These are phyloP conservation scores for Geosmithia flava DNA, from an alignment of 2,329 filamentous ascomycete species.

Conservation along the genomic window DNA sequence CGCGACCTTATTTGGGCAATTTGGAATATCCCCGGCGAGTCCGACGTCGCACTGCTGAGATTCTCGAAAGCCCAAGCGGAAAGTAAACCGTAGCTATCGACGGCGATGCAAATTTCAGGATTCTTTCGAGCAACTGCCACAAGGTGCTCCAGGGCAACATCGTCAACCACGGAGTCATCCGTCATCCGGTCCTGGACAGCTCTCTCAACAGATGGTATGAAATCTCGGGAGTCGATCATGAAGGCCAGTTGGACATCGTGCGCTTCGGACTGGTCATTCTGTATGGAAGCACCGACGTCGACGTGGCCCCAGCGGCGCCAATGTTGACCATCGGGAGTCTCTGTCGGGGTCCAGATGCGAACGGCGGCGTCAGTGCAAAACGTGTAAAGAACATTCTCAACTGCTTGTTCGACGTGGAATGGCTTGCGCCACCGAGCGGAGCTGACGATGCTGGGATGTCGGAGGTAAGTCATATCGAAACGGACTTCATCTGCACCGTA, in stretches of 20 bases:
- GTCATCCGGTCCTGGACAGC: conserved; percentile 51
- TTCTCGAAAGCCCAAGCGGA: conserved; percentile 89
- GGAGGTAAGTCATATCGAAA: conserved; percentile 83
- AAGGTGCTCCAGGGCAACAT: conserved; percentile 69
- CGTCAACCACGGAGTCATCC: conserved; percentile 45
- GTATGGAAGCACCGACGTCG: conserved; percentile 61
- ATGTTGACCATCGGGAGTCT: conserved; percentile 57
- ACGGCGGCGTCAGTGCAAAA: conserved; percentile 71
- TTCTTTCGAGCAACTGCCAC: conserved; percentile 75
- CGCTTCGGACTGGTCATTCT: conserved; percentile 17
- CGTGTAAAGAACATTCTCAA: conserved; percentile 84
- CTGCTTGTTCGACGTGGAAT: conserved; percentile 61
- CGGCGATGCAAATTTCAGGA: conserved; percentile 76
- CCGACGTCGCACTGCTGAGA: conserved; percentile 57
- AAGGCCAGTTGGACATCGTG: conserved; percentile 39
- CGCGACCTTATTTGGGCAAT: conserved; percentile 62
- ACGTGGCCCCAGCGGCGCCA: conserved; percentile 73
- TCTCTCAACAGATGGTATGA: conserved; percentile 64
- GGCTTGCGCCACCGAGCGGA: conserved; percentile 77
- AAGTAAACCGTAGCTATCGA: conserved; percentile 78
- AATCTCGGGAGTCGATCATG: conserved; percentile 71
- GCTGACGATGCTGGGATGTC: conserved; percentile 73
- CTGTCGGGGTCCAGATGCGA: conserved; percentile 71
- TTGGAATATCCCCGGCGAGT: conserved; percentile 64
- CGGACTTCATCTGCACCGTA: conserved; percentile 73